Conservation (phyloP, 2,329 filamentous ascomycete species). For the Aspergillus latus region DNA sequence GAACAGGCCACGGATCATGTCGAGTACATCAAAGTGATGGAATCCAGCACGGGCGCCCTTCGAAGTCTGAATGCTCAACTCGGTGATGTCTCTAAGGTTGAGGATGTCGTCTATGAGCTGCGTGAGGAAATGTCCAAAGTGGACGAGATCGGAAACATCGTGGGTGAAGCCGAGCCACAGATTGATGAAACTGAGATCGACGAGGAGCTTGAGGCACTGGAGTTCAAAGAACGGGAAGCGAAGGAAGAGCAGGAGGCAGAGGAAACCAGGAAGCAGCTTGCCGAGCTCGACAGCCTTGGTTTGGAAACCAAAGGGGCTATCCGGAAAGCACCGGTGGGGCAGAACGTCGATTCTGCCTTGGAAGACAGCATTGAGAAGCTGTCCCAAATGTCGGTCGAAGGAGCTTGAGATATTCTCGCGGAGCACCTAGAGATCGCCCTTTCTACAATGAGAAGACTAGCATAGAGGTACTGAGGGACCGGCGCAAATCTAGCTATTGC, state of each 20-base stretch:
- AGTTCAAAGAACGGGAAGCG: slow-evolving; percentile 56
- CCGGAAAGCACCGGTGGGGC: slow-evolving; percentile 27
- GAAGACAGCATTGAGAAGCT: slow-evolving; percentile 41
- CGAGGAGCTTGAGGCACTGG: slow-evolving; percentile 77
- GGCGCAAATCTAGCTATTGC: slow-evolving; percentile 9
- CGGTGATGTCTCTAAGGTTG: slow-evolving; percentile 73
- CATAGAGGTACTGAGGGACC: neutral
- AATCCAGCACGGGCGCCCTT: slow-evolving; percentile 71
- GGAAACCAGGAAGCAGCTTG: slow-evolving; percentile 51
- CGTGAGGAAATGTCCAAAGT: slow-evolving; percentile 76
- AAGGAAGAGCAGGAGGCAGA: slow-evolving; percentile 51
- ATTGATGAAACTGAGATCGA: slow-evolving; percentile 84
- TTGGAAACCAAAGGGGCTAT: slow-evolving; percentile 44
- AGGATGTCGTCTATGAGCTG: slow-evolving; percentile 71
- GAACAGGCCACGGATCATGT: slow-evolving; percentile 84
- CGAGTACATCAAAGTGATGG: slow-evolving; percentile 79
- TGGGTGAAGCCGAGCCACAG: slow-evolving; percentile 61
- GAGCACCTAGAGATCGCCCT: too few relatives aligned
- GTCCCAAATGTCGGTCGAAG: slow-evolving; percentile 44
- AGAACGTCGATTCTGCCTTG: slow-evolving; percentile 33
- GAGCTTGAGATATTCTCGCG: slow-evolving; percentile 20
- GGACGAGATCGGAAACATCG: slow-evolving; percentile 77
- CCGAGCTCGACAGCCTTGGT: slow-evolving; percentile 46
- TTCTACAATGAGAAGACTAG: too few relatives aligned
- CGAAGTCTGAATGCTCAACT: slow-evolving; percentile 71